Evolutionary conservation across 345 rosid species (phyloP).

Genomic region (Bretschneidera sinensis): DNA sequence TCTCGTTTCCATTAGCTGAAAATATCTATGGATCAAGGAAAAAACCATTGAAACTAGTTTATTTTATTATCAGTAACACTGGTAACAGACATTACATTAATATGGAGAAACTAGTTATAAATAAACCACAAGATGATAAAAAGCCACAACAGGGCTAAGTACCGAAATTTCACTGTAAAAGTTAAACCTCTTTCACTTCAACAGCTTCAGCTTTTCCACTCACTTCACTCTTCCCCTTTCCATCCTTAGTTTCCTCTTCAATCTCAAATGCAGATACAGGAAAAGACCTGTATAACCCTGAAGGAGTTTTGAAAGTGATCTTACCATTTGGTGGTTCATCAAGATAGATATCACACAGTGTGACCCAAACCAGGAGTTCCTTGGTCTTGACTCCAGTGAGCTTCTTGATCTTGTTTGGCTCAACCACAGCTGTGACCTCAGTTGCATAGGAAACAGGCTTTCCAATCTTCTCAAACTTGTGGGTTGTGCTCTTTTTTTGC

Average conservation of each 20-base stretch:
- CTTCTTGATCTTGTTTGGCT: slow-evolving; percentile 71
- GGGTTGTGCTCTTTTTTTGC: slow-evolving; percentile 66
- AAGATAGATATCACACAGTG: slow-evolving; percentile 49
- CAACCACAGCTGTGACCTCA: slow-evolving; percentile 66
- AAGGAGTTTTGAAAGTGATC: slow-evolving; percentile 72
- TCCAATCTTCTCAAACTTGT: slow-evolving; percentile 78
- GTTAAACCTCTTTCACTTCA: slow-evolving; percentile 32
- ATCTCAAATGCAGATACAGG: slow-evolving; percentile 62
- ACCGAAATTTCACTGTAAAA: too few relatives aligned
- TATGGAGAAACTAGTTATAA: background rate
- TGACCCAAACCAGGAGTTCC: slow-evolving; percentile 80
- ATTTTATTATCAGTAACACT: background rate
- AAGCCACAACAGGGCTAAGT: too few relatives aligned
- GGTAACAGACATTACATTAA: background rate
- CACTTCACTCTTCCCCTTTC: slow-evolving; percentile 26
- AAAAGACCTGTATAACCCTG: slow-evolving; percentile 69
- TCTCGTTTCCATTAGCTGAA: too few relatives aligned
- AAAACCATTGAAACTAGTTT: too few relatives aligned
- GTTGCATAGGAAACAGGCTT: slow-evolving; percentile 56
- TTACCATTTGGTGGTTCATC: slow-evolving; percentile 52
- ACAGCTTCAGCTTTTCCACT: slow-evolving; percentile 23
- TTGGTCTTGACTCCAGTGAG: slow-evolving; percentile 91
- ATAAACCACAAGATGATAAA: too few relatives aligned
- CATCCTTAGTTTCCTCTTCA: slow-evolving; percentile 39
- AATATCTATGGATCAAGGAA: too few relatives aligned